Evolutionary conservation across 2,329 filamentous ascomycete species (phyloP).

Genomic region (Ophiocordyceps camponoti-leonardi): DNA sequence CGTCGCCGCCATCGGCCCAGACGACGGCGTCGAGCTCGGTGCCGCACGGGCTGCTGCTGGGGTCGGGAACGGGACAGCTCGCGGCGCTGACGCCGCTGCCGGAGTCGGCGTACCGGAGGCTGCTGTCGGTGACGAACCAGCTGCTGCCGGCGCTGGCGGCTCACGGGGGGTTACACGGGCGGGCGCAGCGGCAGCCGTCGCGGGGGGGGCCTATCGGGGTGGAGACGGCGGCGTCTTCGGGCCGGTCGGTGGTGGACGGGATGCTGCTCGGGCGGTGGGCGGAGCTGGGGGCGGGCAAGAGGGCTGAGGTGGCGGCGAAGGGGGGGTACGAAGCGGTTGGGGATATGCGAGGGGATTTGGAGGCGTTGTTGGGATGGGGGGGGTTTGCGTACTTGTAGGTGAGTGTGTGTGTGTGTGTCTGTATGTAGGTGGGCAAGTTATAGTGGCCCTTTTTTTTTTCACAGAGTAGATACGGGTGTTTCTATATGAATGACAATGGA

Average conservation of each 20-base stretch:
- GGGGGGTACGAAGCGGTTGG: slow-evolving; percentile 50
- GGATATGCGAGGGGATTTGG: slow-evolving; percentile 54
- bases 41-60: slow-evolving; percentile 42
- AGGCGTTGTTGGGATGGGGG: slow-evolving; percentile 41
- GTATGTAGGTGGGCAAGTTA: too few relatives aligned
- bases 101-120: slow-evolving; percentile 67
- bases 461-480: too few relatives aligned
- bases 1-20: slow-evolving; percentile 33
- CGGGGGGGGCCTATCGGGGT: slow-evolving; percentile 26
- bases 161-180: slow-evolving; percentile 66
- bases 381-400: slow-evolving; percentile 39
- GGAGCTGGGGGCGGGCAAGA: slow-evolving; percentile 54
- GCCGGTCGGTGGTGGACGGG: slow-evolving; percentile 61
- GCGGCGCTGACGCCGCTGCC: slow-evolving; percentile 60
- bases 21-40: slow-evolving; percentile 3
- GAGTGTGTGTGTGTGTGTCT: too few relatives aligned
- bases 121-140: slow-evolving; percentile 67
- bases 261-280: slow-evolving; percentile 57
- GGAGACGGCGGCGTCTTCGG: slow-evolving; percentile 35
- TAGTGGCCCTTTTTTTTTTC: too few relatives aligned
- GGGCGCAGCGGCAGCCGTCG: slow-evolving; percentile 49
- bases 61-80: slow-evolving; percentile 60
- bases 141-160: slow-evolving; percentile 61
- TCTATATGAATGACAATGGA: too few relatives aligned
- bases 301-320: slow-evolving; percentile 56